These are phyloP conservation scores for Podila verticillata DNA, from an alignment of 192 early-diverging fungal genomes.

Conservation along the genomic window DNA sequence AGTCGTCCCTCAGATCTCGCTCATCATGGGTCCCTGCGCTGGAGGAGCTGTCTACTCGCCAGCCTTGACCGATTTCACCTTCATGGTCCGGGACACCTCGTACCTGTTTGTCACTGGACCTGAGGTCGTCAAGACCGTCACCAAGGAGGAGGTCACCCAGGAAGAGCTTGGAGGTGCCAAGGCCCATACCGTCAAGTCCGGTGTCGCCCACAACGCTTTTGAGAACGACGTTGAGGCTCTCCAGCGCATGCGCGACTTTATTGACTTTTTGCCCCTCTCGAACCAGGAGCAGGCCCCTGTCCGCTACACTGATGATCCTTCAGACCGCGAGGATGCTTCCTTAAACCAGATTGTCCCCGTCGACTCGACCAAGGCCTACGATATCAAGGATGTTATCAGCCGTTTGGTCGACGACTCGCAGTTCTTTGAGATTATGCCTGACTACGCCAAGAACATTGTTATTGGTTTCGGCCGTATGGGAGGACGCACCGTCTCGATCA, in stretches of 20 bases:
- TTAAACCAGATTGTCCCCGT: constrained; percentile 91
- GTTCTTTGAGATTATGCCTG: constrained; percentile 93
- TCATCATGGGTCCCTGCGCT: constrained; percentile 98
- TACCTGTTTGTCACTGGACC: constrained; percentile 98
- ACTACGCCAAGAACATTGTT: constrained; percentile 94
- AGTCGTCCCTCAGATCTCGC: constrained; percentile 93
- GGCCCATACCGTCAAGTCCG: constrained; percentile 89
- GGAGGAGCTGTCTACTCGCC: constrained; percentile 98
- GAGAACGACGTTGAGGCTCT: constrained; percentile 95
- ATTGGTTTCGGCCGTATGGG: constrained; percentile 88
- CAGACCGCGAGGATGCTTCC: constrained; percentile 74
- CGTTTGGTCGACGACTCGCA: constrained; percentile 83
- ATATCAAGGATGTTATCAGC: constrained; percentile 90
- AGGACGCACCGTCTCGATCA: constrained; percentile 86
- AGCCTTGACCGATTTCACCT: constrained; percentile 95
- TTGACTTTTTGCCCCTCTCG: constrained; percentile 89
- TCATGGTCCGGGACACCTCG: constrained; percentile 97
- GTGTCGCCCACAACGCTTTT: constrained; percentile 93
- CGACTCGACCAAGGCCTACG: constrained; percentile 92
- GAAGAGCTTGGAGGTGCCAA: constrained; percentile 94
- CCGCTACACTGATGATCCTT: constrained; percentile 71
- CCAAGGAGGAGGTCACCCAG: constrained; percentile 93
- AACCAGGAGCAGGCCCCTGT: constrained; percentile 76
- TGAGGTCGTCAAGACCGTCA: constrained; percentile 95
- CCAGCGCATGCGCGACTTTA: constrained; percentile 81